phyloP scores from a whole-genome alignment of 345 rosid species.

The Corchorus olitorius region DNA sequence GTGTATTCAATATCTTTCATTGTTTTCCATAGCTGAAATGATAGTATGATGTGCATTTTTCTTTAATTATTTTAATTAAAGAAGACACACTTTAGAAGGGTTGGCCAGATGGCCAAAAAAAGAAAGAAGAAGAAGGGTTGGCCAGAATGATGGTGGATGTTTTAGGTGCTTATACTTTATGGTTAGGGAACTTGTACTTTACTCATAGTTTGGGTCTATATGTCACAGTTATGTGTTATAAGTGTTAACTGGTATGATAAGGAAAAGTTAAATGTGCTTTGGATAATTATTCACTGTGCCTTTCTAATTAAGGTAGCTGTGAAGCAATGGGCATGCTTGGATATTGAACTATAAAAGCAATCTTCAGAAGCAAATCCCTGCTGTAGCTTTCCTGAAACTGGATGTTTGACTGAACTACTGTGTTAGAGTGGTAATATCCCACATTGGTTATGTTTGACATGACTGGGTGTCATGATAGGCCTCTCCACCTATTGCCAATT shows the following conservation, averaged over 20 bases:
- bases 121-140: not conserved
- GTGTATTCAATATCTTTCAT: not conserved
- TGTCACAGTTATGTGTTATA: not conserved
- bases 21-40: not conserved
- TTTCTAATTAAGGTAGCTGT: not conserved
- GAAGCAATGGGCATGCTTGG: not conserved
- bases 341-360: slow-evolving; percentile 8
- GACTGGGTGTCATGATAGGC: no score
- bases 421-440: no score
- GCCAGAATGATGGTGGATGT: slow-evolving; percentile 11
- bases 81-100: not conserved
- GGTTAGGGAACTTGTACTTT: not conserved
- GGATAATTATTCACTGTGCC: not conserved
- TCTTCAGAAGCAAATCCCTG: not conserved
- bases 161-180: not conserved
- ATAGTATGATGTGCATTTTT: no score
- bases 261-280: not conserved
- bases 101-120: not conserved
- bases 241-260: not conserved
- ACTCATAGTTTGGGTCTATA: not conserved
- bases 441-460: no score
- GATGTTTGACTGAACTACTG: not conserved
- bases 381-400: slow-evolving; percentile 7
- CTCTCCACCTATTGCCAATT: no score
- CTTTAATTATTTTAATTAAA: not conserved